A percentile compares a stretch with the other conserved stretches of the same genome.
Evolutionary conservation across 371 early-diverging fungal species (phyloP).

Genomic region (Saksenaea oblongispora): DNA sequence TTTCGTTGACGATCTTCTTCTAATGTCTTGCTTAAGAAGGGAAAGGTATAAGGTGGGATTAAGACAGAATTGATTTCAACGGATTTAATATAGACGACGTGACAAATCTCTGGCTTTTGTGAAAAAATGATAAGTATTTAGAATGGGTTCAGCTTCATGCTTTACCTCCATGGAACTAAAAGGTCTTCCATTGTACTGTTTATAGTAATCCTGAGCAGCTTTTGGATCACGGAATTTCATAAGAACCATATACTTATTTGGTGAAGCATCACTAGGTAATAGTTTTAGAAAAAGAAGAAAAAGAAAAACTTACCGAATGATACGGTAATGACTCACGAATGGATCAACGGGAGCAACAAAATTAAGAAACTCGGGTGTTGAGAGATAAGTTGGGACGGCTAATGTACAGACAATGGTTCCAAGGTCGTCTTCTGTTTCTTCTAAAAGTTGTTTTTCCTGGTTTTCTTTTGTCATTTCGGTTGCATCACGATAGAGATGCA

Average conservation of each 20-base stretch:
- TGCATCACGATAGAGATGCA: slow-evolving; percentile 72
- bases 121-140: too few relatives aligned
- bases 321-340: slow-evolving; percentile 65
- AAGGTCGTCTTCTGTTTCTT: slow-evolving; percentile 31
- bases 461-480: slow-evolving; percentile 36
- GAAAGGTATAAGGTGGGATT: slow-evolving; percentile 63
- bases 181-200: slow-evolving; percentile 75
- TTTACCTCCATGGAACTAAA: slow-evolving; percentile 81
- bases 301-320: slow-evolving; percentile 54
- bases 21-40: slow-evolving; percentile 51
- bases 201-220: slow-evolving; percentile 68
- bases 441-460: slow-evolving; percentile 13
- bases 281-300: not conserved
- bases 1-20: slow-evolving; percentile 12
- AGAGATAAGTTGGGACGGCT: slow-evolving; percentile 87
- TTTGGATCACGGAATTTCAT: slow-evolving; percentile 66
- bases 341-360: slow-evolving; percentile 71
- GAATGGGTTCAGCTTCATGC: too few relatives aligned
- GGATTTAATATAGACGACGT: slow-evolving; percentile 74
- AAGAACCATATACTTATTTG: slow-evolving; percentile 85
- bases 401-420: slow-evolving; percentile 71
- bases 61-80: slow-evolving; percentile 57
- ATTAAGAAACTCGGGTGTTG: slow-evolving; percentile 79
- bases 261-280: slow-evolving; percentile 77
- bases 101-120: slow-evolving; percentile 70